Evolutionary conservation across 1,139 yeast genomes (phyloP), one percentile per base, ranked within the genome.

Genomic region (Candida pseudoviswanathii): DNA sequence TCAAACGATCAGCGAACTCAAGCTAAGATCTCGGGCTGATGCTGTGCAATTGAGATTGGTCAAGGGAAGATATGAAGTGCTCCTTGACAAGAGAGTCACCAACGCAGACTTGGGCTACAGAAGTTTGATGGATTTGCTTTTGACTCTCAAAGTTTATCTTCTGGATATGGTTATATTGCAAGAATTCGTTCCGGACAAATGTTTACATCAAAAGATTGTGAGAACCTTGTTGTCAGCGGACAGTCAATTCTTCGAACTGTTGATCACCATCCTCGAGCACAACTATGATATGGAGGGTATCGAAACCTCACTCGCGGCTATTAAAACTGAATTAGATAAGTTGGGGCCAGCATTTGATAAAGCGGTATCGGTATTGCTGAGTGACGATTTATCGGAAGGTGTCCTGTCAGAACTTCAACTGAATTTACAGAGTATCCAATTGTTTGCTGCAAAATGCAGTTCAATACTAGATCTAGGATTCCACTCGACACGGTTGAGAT

Each of bases 1-100:
- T 3, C 53, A 46, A 31, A 36, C 47, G 21, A 47, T 52, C 3
- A 38, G 45, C 4, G 47, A 45, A 11, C 49, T 49, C 26, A 47
- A 43, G 30, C 7, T 48, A 2, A 48, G 51, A 44, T 44, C 48
- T 2, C 41, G 46, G 8, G 11, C 30, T 10, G 48, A 53, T 31
- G 32, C 50, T 5, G 29, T 52, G 3, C 44, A 47, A 10, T 37
- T 48, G 21, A 45, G 47, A 34, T 25, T 52, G 11, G 22, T 49
- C 2, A 39, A 43, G 21, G 16, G 26, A 6, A 48, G 45, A 27
- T 49, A 43, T 26, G 21, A 49, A 3, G n/a, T 54, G 2, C 24
- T 47, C 11, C 22, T 7, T 5, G 34, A 44, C 22, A 40, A 47
- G 44, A 29, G 25, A 5, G 36, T 45, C 2, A 16, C 22, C 5